phyloP scores from a whole-genome alignment of 345 rosid genomes.

The Boechera divaricarpa region DNA sequence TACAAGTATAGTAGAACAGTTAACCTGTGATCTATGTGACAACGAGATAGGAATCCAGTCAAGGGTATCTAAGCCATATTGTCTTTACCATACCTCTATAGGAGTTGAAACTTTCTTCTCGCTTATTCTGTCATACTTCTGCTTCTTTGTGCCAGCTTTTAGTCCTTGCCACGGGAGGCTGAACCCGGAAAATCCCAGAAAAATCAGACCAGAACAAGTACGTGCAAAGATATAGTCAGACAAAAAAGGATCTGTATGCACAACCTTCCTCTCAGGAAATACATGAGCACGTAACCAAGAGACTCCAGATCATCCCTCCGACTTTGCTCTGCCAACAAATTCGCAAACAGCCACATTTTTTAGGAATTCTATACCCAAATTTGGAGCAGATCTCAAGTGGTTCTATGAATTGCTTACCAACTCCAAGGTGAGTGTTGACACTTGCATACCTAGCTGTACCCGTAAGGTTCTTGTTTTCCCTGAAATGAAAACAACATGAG shows the following conservation, averaged over 20 bases:
- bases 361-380: conserved; percentile 7
- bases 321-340: conserved; percentile 71
- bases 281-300: conserved; percentile 89
- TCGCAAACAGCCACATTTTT: background rate
- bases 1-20: conserved; percentile 6
- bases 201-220: conserved; percentile 32
- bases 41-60: conserved; percentile 13
- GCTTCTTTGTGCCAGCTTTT: conserved; percentile 89
- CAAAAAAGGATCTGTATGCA: conserved; percentile 15
- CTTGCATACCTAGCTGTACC: conserved; percentile 97
- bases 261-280: conserved; percentile 88
- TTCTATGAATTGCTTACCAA: conserved; percentile 56
- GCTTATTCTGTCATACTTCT: conserved; percentile 85
- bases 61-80: conserved; percentile 16
- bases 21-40: conserved; percentile 19
- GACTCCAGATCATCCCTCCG: conserved; percentile 94
- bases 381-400: conserved; percentile 17
- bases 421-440: conserved; percentile 84
- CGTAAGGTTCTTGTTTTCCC: conserved; percentile 87
- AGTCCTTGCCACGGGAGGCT: conserved; percentile 98
- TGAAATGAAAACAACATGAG: conserved; percentile 36
- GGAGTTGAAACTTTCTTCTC: conserved; percentile 93
- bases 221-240: conserved; percentile 3
- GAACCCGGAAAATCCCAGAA: conserved; percentile 33
- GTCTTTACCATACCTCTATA: conserved; percentile 68